Evolutionary conservation across 2,329 filamentous ascomycete genomes (phyloP).

Genomic region (Phaeosphaeriaceae sp.): DNA sequence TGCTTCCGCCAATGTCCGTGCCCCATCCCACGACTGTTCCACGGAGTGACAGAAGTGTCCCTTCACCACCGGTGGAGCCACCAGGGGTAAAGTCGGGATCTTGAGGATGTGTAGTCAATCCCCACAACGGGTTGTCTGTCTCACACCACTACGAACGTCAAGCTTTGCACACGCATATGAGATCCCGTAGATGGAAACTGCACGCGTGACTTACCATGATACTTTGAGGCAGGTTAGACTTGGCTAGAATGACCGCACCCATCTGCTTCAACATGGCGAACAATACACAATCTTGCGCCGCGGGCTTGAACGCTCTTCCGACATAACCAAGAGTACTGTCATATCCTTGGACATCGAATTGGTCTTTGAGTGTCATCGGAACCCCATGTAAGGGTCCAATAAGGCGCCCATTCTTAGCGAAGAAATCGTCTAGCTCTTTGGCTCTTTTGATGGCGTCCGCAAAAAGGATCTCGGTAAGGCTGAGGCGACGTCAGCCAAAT

Average conservation of each 20-base stretch:
- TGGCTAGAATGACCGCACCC: constrained; percentile 56
- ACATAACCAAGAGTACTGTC: constrained; percentile 65
- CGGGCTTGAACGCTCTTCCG: constrained; percentile 65
- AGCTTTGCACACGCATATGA: constrained; percentile 42
- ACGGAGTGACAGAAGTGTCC: constrained; percentile 61
- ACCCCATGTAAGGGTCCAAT: constrained; percentile 58
- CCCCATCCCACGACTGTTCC: constrained; percentile 65
- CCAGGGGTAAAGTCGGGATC: constrained; percentile 63
- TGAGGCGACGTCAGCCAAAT: constrained; percentile 46
- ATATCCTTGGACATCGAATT: constrained; percentile 57
- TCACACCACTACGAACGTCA: constrained; percentile 63
- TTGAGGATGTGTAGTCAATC: constrained; percentile 63
- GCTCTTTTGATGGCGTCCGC: constrained; percentile 52
- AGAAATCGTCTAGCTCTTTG: constrained; percentile 51
- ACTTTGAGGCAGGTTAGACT: constrained; percentile 64
- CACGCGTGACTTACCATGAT: constrained; percentile 55
- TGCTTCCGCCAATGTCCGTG: constrained; percentile 64
- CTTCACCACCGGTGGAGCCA: constrained; percentile 67
- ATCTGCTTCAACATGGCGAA: constrained; percentile 64
- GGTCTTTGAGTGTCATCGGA: constrained; percentile 58
- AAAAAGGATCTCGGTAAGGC: constrained; percentile 58
- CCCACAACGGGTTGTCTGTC: constrained; percentile 68
- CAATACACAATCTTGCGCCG: constrained; percentile 58
- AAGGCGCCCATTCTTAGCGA: constrained; percentile 41
- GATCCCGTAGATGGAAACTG: not conserved